Evolutionary conservation across 176 grass and related monocot species (phyloP).

Genomic region (Zea luxurians): DNA sequence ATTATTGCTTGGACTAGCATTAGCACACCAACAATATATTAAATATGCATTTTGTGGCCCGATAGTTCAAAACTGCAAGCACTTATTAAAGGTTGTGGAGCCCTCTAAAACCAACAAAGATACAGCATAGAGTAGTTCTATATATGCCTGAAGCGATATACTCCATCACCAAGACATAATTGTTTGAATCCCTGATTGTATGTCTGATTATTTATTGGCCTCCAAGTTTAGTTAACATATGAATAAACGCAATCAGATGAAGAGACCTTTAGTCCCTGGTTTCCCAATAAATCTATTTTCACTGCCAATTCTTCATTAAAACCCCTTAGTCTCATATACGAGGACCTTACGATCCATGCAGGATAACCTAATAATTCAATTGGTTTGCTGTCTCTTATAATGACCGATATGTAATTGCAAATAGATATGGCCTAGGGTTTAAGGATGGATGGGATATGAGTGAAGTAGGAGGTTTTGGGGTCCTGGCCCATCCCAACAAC

Average conservation of each 20-base stretch:
- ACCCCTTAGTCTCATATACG: not conserved
- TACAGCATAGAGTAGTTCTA: not conserved
- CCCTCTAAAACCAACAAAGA: slow-evolving; percentile 1
- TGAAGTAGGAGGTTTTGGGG: not conserved
- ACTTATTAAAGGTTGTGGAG: not conserved
- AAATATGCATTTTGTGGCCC: slow-evolving; percentile 2
- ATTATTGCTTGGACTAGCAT: not conserved
- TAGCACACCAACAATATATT: not conserved
- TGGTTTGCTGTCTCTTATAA: not conserved
- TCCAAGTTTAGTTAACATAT: not conserved
- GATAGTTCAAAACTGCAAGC: not conserved
- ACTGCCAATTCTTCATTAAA: not conserved
- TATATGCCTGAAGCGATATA: not conserved
- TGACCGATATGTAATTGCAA: not conserved
- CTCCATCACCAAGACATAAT: not conserved
- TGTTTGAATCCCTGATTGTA: not conserved
- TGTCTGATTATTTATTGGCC: slow-evolving; percentile 18
- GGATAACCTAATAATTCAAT: not conserved
- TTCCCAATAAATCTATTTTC: slow-evolving; percentile 1
- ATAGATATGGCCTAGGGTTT: not conserved
- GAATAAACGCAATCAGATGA: not conserved
- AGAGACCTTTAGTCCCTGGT: not conserved
- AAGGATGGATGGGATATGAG: not conserved
- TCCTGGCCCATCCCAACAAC: not conserved
- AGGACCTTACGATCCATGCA: not conserved